Evolutionary conservation across 805 yeast species (phyloP).

Genomic region (Saturnispora serradocipensis): DNA sequence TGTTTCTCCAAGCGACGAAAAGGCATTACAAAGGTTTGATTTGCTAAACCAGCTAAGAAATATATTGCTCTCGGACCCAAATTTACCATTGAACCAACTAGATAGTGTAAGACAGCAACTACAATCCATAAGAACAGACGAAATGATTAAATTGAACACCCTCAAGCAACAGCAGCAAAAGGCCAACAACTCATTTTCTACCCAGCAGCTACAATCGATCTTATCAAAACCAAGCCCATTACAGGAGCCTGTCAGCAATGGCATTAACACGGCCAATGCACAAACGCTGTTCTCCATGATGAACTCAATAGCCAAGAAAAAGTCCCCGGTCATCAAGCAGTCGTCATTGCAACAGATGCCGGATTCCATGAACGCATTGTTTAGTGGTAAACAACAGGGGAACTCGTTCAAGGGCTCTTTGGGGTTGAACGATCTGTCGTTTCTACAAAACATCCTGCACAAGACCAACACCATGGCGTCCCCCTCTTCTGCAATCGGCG

Average conservation of each 20-base stretch:
- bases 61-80: conserved; percentile 27
- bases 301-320: conserved; percentile 14
- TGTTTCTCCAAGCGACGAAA: conserved; percentile 29
- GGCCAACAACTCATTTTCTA: conserved; percentile 8
- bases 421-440: conserved; percentile 14
- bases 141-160: conserved; percentile 20
- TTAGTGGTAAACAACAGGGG: background rate
- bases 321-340: background rate
- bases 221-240: conserved; percentile 3
- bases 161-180: conserved; percentile 18
- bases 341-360: background rate
- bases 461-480: conserved; percentile 2
- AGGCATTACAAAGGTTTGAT: conserved; percentile 34
- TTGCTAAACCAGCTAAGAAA: conserved; percentile 36
- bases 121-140: conserved; percentile 27
- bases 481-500: background rate
- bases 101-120: conserved; percentile 27
- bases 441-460: conserved; percentile 16
- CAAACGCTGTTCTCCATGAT: conserved; percentile 21
- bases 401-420: conserved; percentile 8
- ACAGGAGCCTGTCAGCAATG: background rate
- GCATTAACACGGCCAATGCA: conserved; percentile 12
- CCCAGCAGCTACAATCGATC: conserved; percentile 14
- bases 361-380: background rate
- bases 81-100: conserved; percentile 24